Base-by-base conservation (phyloP, 2,329 filamentous ascomycete species). In the Epichloe scottii region DNA sequence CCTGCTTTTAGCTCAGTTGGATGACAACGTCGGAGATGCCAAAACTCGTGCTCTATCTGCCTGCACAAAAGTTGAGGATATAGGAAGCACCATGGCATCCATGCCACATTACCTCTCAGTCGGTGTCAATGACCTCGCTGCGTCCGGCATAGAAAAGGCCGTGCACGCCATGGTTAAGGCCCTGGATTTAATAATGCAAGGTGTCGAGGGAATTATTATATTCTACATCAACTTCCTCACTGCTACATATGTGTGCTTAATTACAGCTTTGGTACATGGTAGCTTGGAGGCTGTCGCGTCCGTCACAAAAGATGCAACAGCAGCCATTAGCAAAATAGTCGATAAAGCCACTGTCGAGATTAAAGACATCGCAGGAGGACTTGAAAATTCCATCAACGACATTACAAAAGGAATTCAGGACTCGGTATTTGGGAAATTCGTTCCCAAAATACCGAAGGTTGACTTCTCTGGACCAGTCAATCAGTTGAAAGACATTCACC, bases 61-160 rank as follows among this genome's bases (percentile, higher is more conserved):
- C 56, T 98, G 93, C 68, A 89, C 84, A 52, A 86, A 87, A 65
- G 91, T 97, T 46, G 91, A 98, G 71, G 88, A 88, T 58, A 81
- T 95, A 59, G 93, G 91, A 56, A 96, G 89, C 65, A 79, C 89
- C 54, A 91, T 98, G 88, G 93, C 91, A 39, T 97, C 93, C 38
- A 95, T 97, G 89, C 93, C 93, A 52, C 86, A 96, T 68, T 97
- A 95, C 70, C 83, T 97, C 64, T 87, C 90, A 2, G 74, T 78
- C 48, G 93, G 93, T 50, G 84, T 96, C 64, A 98, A 98, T 69
- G 79, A 88, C 53, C 71, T 97, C 58, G 85, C 88, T 7, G 87
- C 89, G 34, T 77, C 77, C 46, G 84, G 87, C 51, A 84, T 97
- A 58, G 87, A 90, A 59, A 82, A 84, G 59, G 82, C 89, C 8